Base-by-base conservation (phyloP, 441 rosid genomes). In the Jatropha podagrica region DNA sequence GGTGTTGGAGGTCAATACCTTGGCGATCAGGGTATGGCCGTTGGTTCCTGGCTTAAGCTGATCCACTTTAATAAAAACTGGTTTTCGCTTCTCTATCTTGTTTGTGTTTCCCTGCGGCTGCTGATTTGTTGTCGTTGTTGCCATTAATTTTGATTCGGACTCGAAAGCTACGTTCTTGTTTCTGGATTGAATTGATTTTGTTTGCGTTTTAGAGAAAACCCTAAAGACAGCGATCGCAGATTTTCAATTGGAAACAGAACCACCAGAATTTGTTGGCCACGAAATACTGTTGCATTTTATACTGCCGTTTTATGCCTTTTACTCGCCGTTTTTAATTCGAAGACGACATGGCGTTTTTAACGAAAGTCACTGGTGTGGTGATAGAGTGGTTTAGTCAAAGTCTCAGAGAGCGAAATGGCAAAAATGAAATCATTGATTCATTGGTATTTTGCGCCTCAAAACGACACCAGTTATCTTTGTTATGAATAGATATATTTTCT, bases 21-120 rank as follows among this genome's bases (percentile, higher is more conserved):
- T 85, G 32, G 80, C 86, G 62, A 69, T 79, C 71, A 86, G 62
- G 7, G 77, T 88, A 73, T 85, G 86, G 48, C 86, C 84, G 2
- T 52, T 82, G 38, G 86, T 85, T 58, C 88, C 85, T 13, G 86
- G 88, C 68, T 74, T 81, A 3, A 86, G 79, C 72, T 82, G 81
- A 78, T 84, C 84, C 32, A 81, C 85, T 75, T 85, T 85, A 23
- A 62, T 18, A 62, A 72, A 72, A 10, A 72, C 65, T 0, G 75
- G 75, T 58, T 72, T 72, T 61, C 75, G 61, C 59, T 72, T 72
- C 75, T 60, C 74, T 44, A 60, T 18, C 52, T 69, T 56, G 48
- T 44, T 60, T 5, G 7, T 26, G 54, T 15, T 60, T 38, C 49
- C 37, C 37, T 60, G 67, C 10, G 44, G 66, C 38, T 72, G 75